Evolutionary conservation across 305 asterid species (phyloP), one percentile per base, ranked within the genome.

Genomic region (Fraxinus dipetala): DNA sequence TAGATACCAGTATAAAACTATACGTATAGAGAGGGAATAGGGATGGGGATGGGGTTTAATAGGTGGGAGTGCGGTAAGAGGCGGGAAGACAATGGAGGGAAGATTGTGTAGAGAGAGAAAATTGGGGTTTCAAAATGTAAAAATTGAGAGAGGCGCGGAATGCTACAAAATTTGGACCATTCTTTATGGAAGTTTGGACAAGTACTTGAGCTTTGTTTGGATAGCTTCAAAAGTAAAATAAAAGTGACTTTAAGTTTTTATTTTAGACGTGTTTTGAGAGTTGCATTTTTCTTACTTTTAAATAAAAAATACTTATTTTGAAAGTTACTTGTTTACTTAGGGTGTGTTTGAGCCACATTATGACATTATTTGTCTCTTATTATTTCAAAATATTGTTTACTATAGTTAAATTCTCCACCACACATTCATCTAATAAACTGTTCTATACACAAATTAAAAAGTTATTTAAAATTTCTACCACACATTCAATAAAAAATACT

Each of bases 71-170:
- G 63, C 76, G 22, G 72, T 3, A 16, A 26, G 30, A 13, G 81
- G 84, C 84, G 84, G 84, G 84, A 81, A 75, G 72, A 69, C 51
- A 32, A 5, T 18, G 85, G 85, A 76, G 84, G 85, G 85, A 76
- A 56, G 79, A 36, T 7, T 16, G 30, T 40, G 63, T 74, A n/a
- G 74, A 31, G 36, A 63, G 38, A 72, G 79, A 22, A 20, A 30
- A 18, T 16, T 0, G 10, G 11, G 83, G 34, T 34, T 74, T 81
- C 38, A 38, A 74, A 81, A 30, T 56, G 59, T 22, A 30, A 77
- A 45, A 2, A 61, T 22, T 22, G 13, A 61, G 22, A 61, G 28
- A 61, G 31, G 72, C 16, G 72, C 72, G 72, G 72, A 26, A 61
- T 22, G 72, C 72, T 6, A 61, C 72, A 22, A 20, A 6, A 1